phyloP scores from a whole-genome alignment of 371 early-diverging fungal species.

The Vairimorpha necatrix region DNA sequence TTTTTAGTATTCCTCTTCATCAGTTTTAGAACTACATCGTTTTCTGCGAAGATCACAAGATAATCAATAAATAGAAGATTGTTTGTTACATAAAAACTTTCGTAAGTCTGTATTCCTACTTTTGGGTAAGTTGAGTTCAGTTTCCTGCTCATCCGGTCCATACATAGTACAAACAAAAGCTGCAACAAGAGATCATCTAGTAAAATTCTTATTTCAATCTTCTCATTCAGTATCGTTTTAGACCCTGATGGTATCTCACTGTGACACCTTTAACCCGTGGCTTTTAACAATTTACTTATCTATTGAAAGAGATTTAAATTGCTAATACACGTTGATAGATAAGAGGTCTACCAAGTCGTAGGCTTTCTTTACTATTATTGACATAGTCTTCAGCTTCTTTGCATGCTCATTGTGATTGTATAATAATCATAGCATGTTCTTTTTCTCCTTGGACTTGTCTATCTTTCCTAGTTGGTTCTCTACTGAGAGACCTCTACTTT shows the following conservation, averaged over 20 bases:
- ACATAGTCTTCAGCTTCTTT: background rate
- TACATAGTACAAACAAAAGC: slow-evolving; percentile 27
- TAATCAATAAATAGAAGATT: background rate
- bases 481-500: slow-evolving; percentile 5
- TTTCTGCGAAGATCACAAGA: background rate
- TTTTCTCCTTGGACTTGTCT: slow-evolving; percentile 26
- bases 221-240: background rate
- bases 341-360: background rate
- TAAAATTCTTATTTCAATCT: slow-evolving; percentile 15
- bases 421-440: slow-evolving; percentile 26
- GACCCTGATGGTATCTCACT: background rate
- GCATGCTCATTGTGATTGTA: background rate
- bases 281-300: background rate
- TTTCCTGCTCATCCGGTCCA: slow-evolving; percentile 27
- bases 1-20: slow-evolving; percentile 11
- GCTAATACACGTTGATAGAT: background rate
- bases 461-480: slow-evolving; percentile 40
- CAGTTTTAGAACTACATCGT: background rate
- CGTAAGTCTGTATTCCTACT: background rate
- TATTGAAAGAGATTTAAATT: background rate
- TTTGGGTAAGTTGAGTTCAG: slow-evolving; percentile 11
- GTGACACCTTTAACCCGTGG: background rate
- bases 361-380: background rate
- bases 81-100: background rate
- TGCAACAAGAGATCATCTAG: slow-evolving; percentile 19